Conservation (phyloP, 768 basidiomycete species). For the Fomitopsis serialis region DNA sequence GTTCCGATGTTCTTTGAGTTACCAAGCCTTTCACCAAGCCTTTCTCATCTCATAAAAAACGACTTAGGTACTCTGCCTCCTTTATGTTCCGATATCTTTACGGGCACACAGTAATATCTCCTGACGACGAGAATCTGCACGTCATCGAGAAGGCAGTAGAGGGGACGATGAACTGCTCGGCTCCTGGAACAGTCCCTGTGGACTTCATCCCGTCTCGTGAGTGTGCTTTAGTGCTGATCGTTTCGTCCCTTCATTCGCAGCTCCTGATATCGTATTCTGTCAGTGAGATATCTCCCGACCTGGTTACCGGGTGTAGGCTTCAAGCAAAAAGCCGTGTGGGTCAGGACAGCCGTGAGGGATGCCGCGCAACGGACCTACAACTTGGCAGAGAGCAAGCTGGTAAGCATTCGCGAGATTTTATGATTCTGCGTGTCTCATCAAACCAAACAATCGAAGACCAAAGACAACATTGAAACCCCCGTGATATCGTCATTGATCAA, state of each 20-base stretch:
- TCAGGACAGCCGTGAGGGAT: background rate
- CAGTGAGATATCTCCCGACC: background rate
- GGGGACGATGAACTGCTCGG: background rate
- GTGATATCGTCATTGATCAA: background rate
- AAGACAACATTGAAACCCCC: background rate
- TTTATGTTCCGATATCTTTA: background rate
- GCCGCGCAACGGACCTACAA: background rate
- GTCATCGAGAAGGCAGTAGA: background rate
- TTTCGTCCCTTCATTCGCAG: no score
- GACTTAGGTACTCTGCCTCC: background rate
- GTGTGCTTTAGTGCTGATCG: no score
- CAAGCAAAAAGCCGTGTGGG: slow-evolving; percentile 4
- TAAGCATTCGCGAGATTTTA: background rate
- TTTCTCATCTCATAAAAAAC: no score
- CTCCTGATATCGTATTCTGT: no score
- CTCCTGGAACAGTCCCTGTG: background rate
- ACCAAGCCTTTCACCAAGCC: no score
- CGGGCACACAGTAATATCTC: background rate
- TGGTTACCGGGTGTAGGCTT: slow-evolving; percentile 14
- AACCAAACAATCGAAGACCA: background rate
- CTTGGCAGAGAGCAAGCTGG: background rate
- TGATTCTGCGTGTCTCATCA: background rate
- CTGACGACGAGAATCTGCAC: background rate
- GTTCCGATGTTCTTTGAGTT: no score
- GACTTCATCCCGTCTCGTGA: background rate